Conservation (phyloP, 768 basidiomycete species). For the Amanita pseudoporphyria region DNA sequence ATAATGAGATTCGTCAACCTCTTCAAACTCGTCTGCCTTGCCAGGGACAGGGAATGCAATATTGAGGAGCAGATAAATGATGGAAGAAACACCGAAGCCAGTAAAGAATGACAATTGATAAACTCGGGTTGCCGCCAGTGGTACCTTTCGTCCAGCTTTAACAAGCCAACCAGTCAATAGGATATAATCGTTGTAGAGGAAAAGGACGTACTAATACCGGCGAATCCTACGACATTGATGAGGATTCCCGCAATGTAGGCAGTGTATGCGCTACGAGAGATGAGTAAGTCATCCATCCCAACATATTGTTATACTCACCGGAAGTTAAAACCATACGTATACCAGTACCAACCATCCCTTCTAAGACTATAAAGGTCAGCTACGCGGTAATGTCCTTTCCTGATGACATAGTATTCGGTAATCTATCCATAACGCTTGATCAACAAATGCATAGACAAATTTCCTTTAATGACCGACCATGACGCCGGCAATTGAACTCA, state of each 20-base stretch:
- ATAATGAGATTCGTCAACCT: slow-evolving; percentile 29
- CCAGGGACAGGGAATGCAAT: slow-evolving; percentile 49
- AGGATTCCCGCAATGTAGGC: slow-evolving; percentile 68
- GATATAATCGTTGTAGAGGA: neutral
- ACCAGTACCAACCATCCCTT: slow-evolving; percentile 62
- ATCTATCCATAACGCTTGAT: slow-evolving; percentile 31
- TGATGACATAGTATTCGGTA: slow-evolving; percentile 68
- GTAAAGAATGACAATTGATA: slow-evolving; percentile 78
- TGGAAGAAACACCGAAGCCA: slow-evolving; percentile 62
- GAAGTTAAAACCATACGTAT: slow-evolving; percentile 66
- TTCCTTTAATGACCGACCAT: slow-evolving; percentile 37
- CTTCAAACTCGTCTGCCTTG: slow-evolving; percentile 35
- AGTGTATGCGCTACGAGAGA: slow-evolving; percentile 39
- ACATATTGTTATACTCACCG: slow-evolving; percentile 27
- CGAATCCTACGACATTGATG: slow-evolving; percentile 78
- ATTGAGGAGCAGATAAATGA: slow-evolving; percentile 56
- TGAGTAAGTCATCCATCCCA: neutral
- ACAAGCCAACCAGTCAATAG: slow-evolving; percentile 3
- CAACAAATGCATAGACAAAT: neutral
- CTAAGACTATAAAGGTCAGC: slow-evolving; percentile 55
- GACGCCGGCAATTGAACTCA: slow-evolving; percentile 72
- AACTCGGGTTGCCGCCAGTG: slow-evolving; percentile 57
- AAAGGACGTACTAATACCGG: slow-evolving; percentile 49
- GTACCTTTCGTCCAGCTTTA: slow-evolving; percentile 48
- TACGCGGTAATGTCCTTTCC: slow-evolving; percentile 62